phyloP scores from a whole-genome alignment of 2,329 filamentous ascomycete species.

The Penicillium sp. region DNA sequence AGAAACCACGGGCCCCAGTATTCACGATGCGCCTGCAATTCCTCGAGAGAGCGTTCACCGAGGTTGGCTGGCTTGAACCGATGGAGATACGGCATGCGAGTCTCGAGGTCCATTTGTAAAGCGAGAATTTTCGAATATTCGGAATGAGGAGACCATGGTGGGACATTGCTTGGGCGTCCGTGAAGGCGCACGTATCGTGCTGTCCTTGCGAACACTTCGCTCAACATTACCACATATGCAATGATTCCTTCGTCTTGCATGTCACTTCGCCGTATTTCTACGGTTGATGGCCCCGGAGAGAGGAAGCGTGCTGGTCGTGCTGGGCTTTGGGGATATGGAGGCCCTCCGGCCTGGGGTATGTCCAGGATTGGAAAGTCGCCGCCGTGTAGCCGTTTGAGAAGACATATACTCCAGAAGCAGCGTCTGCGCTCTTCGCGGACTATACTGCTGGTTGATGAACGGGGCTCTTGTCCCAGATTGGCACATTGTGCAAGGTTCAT shows the following conservation, averaged over 20 bases:
- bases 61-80: constrained; percentile 52
- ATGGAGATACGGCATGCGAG: constrained; percentile 50
- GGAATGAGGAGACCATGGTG: constrained; percentile 51
- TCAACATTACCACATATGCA: constrained; percentile 47
- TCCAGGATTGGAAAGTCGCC: constrained; percentile 43
- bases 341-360: constrained; percentile 35
- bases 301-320: constrained; percentile 23
- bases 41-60: constrained; percentile 40
- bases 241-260: constrained; percentile 44
- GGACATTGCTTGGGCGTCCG: constrained; percentile 44
- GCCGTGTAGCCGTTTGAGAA: constrained; percentile 46
- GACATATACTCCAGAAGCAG: constrained; percentile 46
- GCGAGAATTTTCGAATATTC: constrained; percentile 53
- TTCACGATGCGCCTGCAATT: constrained; percentile 46
- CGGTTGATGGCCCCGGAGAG: constrained; percentile 19
- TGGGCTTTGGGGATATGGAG: constrained; percentile 41
- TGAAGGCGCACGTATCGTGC: constrained; percentile 48
- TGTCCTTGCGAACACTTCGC: constrained; percentile 50
- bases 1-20: constrained; percentile 56
- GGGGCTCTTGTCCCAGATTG: constrained; percentile 41
- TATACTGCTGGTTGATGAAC: constrained; percentile 14
- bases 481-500: constrained; percentile 48
- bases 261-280: constrained; percentile 26
- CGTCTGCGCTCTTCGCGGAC: constrained; percentile 34
- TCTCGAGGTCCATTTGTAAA: constrained; percentile 53